Evolutionary conservation across 768 basidiomycete genomes (phyloP), one percentile per base, ranked within the genome.

Genomic region (Pisolithus orientalis): DNA sequence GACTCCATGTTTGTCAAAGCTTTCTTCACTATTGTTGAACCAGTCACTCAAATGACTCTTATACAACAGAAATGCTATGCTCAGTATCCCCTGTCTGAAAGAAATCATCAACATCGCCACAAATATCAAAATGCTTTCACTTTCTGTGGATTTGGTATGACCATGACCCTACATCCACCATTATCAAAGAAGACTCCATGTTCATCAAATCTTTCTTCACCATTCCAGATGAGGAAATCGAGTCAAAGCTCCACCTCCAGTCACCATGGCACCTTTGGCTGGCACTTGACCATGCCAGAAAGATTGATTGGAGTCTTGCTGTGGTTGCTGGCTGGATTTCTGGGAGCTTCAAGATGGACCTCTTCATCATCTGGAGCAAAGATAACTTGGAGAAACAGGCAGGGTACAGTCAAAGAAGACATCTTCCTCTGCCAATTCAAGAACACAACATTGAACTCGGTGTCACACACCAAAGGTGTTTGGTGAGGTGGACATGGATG

Each of bases 1-100:
- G 21, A 21, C 21, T 21, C 21, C 21, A 21, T 21, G 21, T 21
- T 21, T 21, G 21, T 21, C 2, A 2, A 21, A 21, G 21, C 21
- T 21, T 21, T 21, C 21, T 21, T 21, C 21, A 21, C 21, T 21
- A 21, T 21, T 2, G 96, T 95, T 69, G 96, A 98, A 75, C 96
- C 96, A 0, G 96, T 95, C 4, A 99, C 96, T 0, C 96, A 99
- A 73, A 98, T 99, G 96, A 98, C 96, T 6, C 71, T 99, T 99
- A 25, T 95, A 96, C 16, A 93, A 90, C 65, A 98, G 98, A 74
- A 97, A 96, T 71, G 96, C 98, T 48, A 99, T 96, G 0, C 90
- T 98, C 53, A 96, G 96, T 85, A 95, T 99, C 1, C 95, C 96
- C 2, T 2, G 21, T 21, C 21, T 21, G 21, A 21, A 21, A 21